Evolutionary conservation across 2,329 filamentous ascomycete species (phyloP).

Genomic region (Trichoderma gracile): DNA sequence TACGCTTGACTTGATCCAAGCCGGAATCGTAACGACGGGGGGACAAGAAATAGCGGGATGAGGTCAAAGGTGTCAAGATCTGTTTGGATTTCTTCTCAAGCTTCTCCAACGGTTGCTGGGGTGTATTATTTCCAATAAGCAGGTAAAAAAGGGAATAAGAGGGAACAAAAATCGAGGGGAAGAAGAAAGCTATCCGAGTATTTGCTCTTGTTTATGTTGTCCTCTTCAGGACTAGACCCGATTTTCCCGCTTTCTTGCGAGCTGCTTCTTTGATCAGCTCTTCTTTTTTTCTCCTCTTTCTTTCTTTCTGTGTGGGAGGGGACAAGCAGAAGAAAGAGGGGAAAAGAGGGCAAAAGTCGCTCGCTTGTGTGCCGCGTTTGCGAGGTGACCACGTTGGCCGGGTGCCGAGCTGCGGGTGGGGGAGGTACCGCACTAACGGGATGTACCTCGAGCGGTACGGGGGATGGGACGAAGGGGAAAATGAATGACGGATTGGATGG

Average conservation of each 20-base stretch:
- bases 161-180: not conserved
- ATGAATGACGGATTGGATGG: not conserved
- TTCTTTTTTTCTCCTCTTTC: too few relatives aligned
- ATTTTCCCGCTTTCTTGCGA: slow-evolving; percentile 5
- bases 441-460: not conserved
- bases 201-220: slow-evolving; percentile 28
- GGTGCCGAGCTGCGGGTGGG: not conserved
- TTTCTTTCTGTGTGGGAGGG: too few relatives aligned
- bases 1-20: not conserved
- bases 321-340: not conserved
- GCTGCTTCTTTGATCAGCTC: not conserved
- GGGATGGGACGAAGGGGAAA: not conserved
- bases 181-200: slow-evolving; percentile 1
- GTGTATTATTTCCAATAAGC: too few relatives aligned
- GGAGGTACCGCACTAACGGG: slow-evolving; percentile 9
- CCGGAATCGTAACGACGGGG: not conserved
- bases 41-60: slow-evolving; percentile 17
- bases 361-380: slow-evolving; percentile 16
- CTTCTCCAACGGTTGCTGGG: slow-evolving; percentile 10
- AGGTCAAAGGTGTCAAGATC: not conserved
- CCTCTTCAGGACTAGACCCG: slow-evolving; percentile 21
- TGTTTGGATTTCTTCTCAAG: not conserved
- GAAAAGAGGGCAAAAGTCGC: slow-evolving; percentile 16
- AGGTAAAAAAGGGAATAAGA: not conserved
- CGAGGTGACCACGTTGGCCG: slow-evolving; percentile 9